A percentile compares a stretch with the other conserved stretches of the same genome.
Evolutionary conservation across 176 grass and related monocot species (phyloP).

Genomic region (Triticum timopheevii): DNA sequence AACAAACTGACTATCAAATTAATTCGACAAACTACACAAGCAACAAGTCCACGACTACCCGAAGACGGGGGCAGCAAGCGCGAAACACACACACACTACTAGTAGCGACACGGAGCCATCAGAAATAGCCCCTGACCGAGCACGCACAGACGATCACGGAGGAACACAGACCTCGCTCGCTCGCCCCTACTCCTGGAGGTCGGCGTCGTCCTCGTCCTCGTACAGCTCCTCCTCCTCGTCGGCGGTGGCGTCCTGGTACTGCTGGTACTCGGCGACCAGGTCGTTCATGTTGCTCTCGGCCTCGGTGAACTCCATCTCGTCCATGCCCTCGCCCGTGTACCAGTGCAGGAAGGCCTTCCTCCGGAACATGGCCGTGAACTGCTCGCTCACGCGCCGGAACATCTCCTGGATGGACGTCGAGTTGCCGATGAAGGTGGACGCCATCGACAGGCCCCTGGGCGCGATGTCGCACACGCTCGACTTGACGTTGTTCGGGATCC

Average conservation of each 20-base stretch:
- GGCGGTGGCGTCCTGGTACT: constrained; percentile 56
- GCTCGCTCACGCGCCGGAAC: constrained; percentile 75
- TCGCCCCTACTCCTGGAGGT: constrained; percentile 17
- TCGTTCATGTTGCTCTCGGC: constrained; percentile 86
- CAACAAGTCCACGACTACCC: not conserved
- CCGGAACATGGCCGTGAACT: constrained; percentile 96
- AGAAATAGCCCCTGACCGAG: not conserved
- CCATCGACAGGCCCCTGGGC: constrained; percentile 53
- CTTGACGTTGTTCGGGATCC: constrained; percentile 79
- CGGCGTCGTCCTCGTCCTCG: constrained; percentile 43
- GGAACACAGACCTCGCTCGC: not conserved
- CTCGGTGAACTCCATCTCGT: constrained; percentile 92
- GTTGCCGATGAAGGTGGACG: constrained; percentile 68
- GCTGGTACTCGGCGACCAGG: constrained; percentile 62
- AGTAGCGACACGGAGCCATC: not conserved
- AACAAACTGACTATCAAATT: not conserved
- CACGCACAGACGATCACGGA: not conserved
- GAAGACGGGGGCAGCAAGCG: not conserved
- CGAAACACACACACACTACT: not conserved
- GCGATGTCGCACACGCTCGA: constrained; percentile 61
- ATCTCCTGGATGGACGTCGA: constrained; percentile 72
- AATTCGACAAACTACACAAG: not conserved
- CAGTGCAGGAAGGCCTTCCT: constrained; percentile 93
- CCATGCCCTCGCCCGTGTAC: constrained; percentile 95
- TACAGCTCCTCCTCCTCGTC: constrained; percentile 53